Evolutionary conservation across 257 asterid species (phyloP), one percentile per base, ranked within the genome.

Genomic region (Solanum medicagineum): DNA sequence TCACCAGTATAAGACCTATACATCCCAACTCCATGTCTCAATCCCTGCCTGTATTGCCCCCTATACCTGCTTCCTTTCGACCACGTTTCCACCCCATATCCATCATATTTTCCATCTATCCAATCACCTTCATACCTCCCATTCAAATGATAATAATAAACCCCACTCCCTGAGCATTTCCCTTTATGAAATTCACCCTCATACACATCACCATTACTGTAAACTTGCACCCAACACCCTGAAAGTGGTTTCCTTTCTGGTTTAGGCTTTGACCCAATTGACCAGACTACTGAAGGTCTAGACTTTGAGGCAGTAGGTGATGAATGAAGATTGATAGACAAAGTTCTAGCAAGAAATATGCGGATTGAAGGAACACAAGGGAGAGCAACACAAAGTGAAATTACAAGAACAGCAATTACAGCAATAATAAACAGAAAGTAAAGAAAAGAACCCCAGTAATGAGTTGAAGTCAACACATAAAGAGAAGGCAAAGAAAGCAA

Each of bases 91-190:
- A 90, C 86, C 0, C 92, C 92, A 83, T 87, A 85, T 36, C 92
- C 92, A 83, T 90, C 92, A 86, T 87, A 90, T 49, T 87, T 90
- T 85, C 87, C 90, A 51, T 88, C 90, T 17, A 90, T 56, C 92
- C 92, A 90, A 32, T 90, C 92, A n/a, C 92, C 92, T 71, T 90
- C 92, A 56, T 89, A 90, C 87, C 88, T 87, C 87, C 92, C 92
- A 86, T 87, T 90, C 88, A 89, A 66, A n/a, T 77, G 86, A 74
- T 90, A 90, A 84, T 89, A 89, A 84, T 90, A 88, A 40, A 90
- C 92, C 42, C 92, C 92, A 84, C 91, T 90, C 32, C 92, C 92
- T 24, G 90, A 89, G 63, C 92, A 89, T 84, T 89, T 90, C 57
- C 92, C 92, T 85, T 90, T 89, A 81, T 89, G 90, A 81, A 90